Evolutionary conservation across 1,284 basidiomycete species (phyloP).

Genomic region (Flammula alnicola): DNA sequence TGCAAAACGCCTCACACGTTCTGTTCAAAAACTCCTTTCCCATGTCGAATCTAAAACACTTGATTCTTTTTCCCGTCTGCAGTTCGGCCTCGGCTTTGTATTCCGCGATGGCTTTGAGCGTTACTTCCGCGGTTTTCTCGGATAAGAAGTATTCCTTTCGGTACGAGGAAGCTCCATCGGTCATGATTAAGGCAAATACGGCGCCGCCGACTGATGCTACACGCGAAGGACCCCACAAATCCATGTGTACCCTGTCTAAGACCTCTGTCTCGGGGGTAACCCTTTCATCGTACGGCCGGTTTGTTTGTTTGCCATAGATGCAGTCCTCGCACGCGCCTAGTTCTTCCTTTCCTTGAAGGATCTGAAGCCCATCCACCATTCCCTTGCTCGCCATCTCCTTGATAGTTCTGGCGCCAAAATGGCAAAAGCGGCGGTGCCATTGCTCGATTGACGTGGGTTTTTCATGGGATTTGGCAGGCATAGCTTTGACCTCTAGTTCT

Average conservation of each 20-base stretch:
- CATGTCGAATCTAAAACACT: slow-evolving; percentile 19
- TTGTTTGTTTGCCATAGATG: slow-evolving; percentile 24
- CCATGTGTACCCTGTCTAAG: slow-evolving; percentile 22
- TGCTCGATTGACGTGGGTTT: slow-evolving; percentile 18
- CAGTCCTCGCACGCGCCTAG: slow-evolving; percentile 23
- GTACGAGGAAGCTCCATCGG: slow-evolving; percentile 17
- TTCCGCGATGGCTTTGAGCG: slow-evolving; percentile 16
- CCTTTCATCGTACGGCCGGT: slow-evolving; percentile 20
- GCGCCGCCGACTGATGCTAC: slow-evolving; percentile 20
- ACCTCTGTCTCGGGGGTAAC: slow-evolving; percentile 13
- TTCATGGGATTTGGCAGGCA: slow-evolving; percentile 13
- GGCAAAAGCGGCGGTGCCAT: slow-evolving; percentile 27
- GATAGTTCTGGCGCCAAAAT: slow-evolving; percentile 19
- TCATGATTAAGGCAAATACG: slow-evolving; percentile 20
- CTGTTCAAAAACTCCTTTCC: slow-evolving; percentile 24
- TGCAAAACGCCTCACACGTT: slow-evolving; percentile 15
- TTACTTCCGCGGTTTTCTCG: slow-evolving; percentile 9
- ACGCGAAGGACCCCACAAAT: slow-evolving; percentile 26
- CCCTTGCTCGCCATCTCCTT: slow-evolving; percentile 12
- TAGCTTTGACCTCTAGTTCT: neutral
- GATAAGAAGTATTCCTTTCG: neutral
- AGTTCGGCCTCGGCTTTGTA: slow-evolving; percentile 22
- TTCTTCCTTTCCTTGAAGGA: slow-evolving; percentile 11
- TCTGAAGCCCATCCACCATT: slow-evolving; percentile 23
- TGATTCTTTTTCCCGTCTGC: slow-evolving; percentile 26